Conservation (phyloP, 108 stramenopile genomes). For the Nitzschia sp. region DNA sequence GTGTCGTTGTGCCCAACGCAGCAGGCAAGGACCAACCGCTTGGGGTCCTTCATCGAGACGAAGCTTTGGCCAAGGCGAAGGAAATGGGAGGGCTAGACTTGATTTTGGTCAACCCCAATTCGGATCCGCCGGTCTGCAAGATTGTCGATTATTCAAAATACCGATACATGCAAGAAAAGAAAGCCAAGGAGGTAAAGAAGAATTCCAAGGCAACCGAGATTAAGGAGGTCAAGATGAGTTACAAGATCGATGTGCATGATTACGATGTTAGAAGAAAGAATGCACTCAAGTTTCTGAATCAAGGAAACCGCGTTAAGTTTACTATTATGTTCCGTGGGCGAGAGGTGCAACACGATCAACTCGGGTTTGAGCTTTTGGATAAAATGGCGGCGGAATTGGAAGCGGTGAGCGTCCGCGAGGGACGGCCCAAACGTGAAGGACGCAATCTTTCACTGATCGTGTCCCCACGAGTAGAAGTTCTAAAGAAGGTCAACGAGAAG, state of each 20-base stretch:
- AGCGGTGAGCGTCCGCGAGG: constrained; percentile 62
- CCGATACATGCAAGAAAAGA: constrained; percentile 91
- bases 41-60: constrained; percentile 82
- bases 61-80: constrained; percentile 88
- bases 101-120: constrained; percentile 86
- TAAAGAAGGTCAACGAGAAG: constrained; percentile 75
- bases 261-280: constrained; percentile 88
- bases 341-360: constrained; percentile 79
- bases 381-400: constrained; percentile 69
- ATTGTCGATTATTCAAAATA: constrained; percentile 95
- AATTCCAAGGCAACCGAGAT: constrained; percentile 92
- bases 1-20: constrained; percentile 61
- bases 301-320: constrained; percentile 88
- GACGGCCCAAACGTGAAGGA: constrained; percentile 76
- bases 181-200: constrained; percentile 93
- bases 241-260: constrained; percentile 96
- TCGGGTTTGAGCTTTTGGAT: constrained; percentile 74
- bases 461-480: constrained; percentile 72
- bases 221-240: constrained; percentile 96
- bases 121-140: constrained; percentile 93
- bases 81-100: constrained; percentile 88
- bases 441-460: constrained; percentile 68
- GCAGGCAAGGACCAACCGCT: constrained; percentile 87
- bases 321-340: constrained; percentile 84
- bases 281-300: constrained; percentile 82